phyloP scores from a whole-genome alignment of 768 basidiomycete genomes.

The Peribolospora baueri region DNA sequence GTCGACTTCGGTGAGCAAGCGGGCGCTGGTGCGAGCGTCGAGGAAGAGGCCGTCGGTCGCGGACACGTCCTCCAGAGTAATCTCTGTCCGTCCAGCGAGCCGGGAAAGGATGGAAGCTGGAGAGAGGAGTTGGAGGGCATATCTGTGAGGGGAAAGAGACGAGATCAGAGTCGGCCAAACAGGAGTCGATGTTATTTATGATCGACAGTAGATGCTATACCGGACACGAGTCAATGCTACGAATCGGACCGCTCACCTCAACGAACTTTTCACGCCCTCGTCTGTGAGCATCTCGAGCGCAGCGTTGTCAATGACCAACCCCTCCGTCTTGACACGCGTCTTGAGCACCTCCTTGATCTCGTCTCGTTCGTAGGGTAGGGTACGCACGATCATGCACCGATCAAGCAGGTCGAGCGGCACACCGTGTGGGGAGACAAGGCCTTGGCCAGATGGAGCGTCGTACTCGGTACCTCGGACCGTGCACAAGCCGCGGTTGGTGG shows the following conservation, averaged over 20 bases:
- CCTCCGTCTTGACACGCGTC: slow-evolving; percentile 64
- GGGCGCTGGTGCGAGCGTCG: slow-evolving; percentile 42
- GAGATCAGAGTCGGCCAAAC: not conserved
- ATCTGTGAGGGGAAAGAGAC: slow-evolving; percentile 26
- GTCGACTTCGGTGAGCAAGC: not conserved
- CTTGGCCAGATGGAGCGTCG: slow-evolving; percentile 23
- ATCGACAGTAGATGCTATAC: not conserved
- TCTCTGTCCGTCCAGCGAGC: slow-evolving; percentile 51
- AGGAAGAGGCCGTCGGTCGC: slow-evolving; percentile 79
- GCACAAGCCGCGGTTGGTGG: slow-evolving; percentile 81
- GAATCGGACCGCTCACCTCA: slow-evolving; percentile 7
- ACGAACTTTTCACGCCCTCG: slow-evolving; percentile 23
- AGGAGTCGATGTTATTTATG: not conserved
- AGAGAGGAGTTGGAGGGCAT: slow-evolving; percentile 69
- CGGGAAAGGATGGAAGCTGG: slow-evolving; percentile 70
- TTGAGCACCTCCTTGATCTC: slow-evolving; percentile 71
- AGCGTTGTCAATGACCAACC: slow-evolving; percentile 44
- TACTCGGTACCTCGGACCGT: slow-evolving; percentile 67
- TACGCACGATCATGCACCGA: slow-evolving; percentile 87
- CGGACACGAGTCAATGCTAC: not conserved
- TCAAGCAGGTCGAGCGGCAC: slow-evolving; percentile 83
- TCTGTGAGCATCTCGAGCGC: slow-evolving; percentile 57
- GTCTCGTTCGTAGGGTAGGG: slow-evolving; percentile 52
- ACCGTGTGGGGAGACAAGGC: slow-evolving; percentile 77
- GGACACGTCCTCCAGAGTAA: slow-evolving; percentile 60